A percentile compares a stretch with the other conserved stretches of the same genome.
phyloP scores from a whole-genome alignment of 2,329 filamentous ascomycete genomes.

The Apiospora hydei region DNA sequence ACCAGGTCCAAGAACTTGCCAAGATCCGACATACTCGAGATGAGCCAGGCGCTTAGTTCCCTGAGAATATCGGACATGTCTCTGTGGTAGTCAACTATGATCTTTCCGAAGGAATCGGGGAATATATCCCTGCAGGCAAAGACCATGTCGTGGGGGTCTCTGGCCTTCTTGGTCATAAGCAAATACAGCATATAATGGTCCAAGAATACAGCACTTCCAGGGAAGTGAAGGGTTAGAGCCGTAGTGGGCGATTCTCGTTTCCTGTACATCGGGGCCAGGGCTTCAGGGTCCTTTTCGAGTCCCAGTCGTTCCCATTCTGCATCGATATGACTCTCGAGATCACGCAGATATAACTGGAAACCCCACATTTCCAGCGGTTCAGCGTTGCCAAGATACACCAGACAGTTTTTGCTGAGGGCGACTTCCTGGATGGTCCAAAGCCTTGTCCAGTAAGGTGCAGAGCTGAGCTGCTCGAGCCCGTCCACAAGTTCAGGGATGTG shows the following conservation, averaged over 20 bases:
- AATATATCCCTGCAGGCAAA: neutral
- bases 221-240: neutral
- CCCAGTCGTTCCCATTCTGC: neutral
- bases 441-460: neutral
- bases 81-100: neutral
- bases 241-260: neutral
- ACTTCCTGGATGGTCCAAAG: constrained; percentile 20
- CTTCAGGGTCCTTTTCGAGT: neutral
- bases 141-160: neutral
- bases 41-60: neutral
- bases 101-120: neutral
- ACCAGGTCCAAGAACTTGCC: neutral
- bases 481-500: neutral
- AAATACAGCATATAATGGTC: neutral
- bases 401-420: neutral
- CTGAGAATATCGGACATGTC: neutral
- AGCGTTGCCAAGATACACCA: neutral
- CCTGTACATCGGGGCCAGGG: neutral
- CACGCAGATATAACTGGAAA: neutral
- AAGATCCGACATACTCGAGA: rapidly evolving
- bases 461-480: neutral
- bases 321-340: neutral
- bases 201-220: neutral
- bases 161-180: neutral
- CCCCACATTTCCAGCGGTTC: neutral